Evolutionary conservation across 495 filamentous ascomycete genomes (phyloP), one percentile per base, ranked within the genome.

Genomic region (Tuber umbilicatum): DNA sequence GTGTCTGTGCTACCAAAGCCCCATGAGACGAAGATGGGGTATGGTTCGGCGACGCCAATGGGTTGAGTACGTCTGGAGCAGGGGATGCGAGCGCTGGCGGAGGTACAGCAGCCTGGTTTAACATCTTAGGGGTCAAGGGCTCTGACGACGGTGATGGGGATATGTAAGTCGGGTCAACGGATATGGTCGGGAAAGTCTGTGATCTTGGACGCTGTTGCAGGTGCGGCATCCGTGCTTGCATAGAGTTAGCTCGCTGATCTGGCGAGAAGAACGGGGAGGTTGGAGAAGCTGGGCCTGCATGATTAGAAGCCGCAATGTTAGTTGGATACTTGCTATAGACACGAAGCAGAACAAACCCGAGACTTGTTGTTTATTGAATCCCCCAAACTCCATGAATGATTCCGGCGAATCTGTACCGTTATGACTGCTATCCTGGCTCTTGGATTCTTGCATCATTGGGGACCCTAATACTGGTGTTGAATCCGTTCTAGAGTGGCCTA

Each of bases 261-360:
- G 55, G 91, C 90, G 91, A 91, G 83, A 93, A 94, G 81, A 97
- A 91, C 4, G 94, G 93, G 17, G 94, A 93, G 3, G 92, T 90
- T 67, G 95, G 95, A 79, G 92, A 97, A 43, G 92, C 88, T 12
- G 94, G 89, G 71, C 89, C 91, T 40, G 87, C 87, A 7, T 93
- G 92, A 79, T 93, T 91, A 2, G 89, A 89, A 19, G 86, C 86
- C 43, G 88, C 88, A 86, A 86, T 90, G 84, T 84, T 90, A 86
- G 86, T 31, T 31, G 88, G 73, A 85, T 85, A 79, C 83, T 87
- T 64, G 83, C 87, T 50, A 89, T 80, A 9, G 89, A 89, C 3
- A 87, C 87, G 1, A 87, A 85, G 79, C 86, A 88, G 71, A 87
- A 85, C 68, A 87, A 87, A 73, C 86, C 87, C 69, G 87, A 85